These are phyloP conservation scores for Cercospora zeina DNA, from an alignment of 2,329 filamentous ascomycete genomes.

Conservation along the genomic window DNA sequence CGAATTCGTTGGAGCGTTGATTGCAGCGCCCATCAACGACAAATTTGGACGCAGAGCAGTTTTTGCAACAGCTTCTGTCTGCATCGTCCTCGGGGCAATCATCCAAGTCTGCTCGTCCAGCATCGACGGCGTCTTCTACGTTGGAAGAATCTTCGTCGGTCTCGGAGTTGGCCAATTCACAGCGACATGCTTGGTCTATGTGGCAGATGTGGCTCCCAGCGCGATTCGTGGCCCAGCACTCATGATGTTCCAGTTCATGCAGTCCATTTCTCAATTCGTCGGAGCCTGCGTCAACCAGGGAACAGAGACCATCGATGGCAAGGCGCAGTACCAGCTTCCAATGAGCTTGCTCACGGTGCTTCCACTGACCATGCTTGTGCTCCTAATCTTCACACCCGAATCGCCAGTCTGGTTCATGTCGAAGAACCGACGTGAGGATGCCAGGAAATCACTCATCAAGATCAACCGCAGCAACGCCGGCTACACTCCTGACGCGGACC, in stretches of 20 bases:
- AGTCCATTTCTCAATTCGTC: constrained; percentile 28
- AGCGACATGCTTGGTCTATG: constrained; percentile 28
- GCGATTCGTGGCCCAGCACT: constrained; percentile 29
- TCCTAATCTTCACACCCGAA: constrained; percentile 27
- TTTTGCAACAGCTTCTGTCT: constrained; percentile 25
- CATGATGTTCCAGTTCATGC: constrained; percentile 32
- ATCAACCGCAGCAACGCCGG: constrained; percentile 25
- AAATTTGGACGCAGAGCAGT: constrained; percentile 28
- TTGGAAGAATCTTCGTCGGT: constrained; percentile 28
- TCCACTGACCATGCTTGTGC: constrained; percentile 30
- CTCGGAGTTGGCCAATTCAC: constrained; percentile 30
- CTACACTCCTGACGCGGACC: constrained; percentile 24
- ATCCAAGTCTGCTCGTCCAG: constrained; percentile 29
- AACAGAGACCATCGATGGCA: constrained; percentile 28
- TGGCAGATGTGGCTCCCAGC: constrained; percentile 28
- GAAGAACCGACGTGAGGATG: constrained; percentile 23
- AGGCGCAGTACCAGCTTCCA: constrained; percentile 27
- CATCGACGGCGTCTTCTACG: constrained; percentile 29
- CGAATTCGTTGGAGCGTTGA: constrained; percentile 27
- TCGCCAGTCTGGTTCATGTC: constrained; percentile 30
- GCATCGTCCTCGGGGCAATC: constrained; percentile 28
- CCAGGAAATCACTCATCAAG: constrained; percentile 25
- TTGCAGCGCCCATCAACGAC: constrained; percentile 31
- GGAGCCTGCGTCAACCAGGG: constrained; percentile 31
- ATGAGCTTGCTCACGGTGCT: constrained; percentile 24